phyloP scores from a whole-genome alignment of 164 flowering plant species.

The Stephania yunnanensis region DNA sequence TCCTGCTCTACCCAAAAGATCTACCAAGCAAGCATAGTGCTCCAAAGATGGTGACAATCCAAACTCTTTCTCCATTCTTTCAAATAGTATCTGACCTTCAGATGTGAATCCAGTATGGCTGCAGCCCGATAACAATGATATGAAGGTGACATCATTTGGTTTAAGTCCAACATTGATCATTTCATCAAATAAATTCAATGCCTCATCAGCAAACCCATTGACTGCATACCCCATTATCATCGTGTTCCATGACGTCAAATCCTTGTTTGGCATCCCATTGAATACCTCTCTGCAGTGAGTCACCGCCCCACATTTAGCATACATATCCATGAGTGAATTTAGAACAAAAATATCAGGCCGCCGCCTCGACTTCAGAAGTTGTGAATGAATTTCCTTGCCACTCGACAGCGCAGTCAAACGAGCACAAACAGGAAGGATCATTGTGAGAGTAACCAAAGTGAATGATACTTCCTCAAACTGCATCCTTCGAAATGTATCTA shows the following conservation, averaged over 20 bases:
- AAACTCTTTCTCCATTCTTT: constrained; percentile 4
- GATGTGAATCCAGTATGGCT: not conserved
- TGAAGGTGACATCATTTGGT: constrained; percentile 1
- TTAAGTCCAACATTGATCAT: constrained; percentile 1
- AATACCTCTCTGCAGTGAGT: not conserved
- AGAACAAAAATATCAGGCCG: not conserved
- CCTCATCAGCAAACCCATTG: not conserved
- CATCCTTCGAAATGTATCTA: constrained; percentile 3
- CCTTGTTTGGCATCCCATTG: not conserved
- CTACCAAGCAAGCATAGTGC: constrained; percentile 1
- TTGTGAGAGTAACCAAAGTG: not conserved
- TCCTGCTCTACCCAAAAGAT: constrained; percentile 3
- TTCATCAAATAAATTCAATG: not conserved
- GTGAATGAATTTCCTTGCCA: constrained; percentile 2
- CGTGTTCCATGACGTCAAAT: not conserved
- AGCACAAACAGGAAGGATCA: constrained; percentile 2
- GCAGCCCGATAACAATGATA: not conserved
- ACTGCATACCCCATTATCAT: not conserved
- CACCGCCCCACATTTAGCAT: constrained; percentile 2
- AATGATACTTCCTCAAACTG: not conserved
- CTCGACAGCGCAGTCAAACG: not conserved
- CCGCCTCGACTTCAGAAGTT: not conserved
- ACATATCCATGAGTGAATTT: not conserved
- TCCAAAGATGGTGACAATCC: not conserved
- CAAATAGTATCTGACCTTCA: not conserved